Evolutionary conservation across 2,329 filamentous ascomycete genomes (phyloP), one percentile per base, ranked within the genome.

Genomic region (Stachybotrys chlorohalonatus): DNA sequence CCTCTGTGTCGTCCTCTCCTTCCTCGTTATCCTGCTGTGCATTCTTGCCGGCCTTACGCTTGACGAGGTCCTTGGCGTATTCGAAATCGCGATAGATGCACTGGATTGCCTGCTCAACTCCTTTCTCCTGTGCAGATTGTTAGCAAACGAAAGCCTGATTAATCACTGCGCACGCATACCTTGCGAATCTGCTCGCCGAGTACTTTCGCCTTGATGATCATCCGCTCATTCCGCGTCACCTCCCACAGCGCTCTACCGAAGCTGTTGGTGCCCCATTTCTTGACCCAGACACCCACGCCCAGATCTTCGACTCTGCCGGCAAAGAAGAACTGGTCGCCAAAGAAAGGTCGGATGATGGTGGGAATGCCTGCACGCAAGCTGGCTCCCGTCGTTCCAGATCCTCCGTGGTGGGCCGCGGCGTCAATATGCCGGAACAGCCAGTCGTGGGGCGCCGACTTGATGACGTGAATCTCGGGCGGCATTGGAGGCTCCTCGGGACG

Each of bases 311-410:
- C 88, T 5, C 94, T 82, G 32, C 80, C 83, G 7, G 91, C 94
- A 63, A 95, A 97, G 76, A 99, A 99, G 77, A 88, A 96, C 67
- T 99, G 94, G 64, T 99, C 94, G 6, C 94, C 94, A 66, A 99
- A 99, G 75, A 97, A 99, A 0, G 94, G 94, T 57, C 93, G 89
- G 66, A 97, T 88, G 59, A 99, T 92, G 0, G 94, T 97, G 0
- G 94, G 94, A 6, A 96, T 83, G 2, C 94, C 94, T 0, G 92
- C 92, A 53, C 94, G 82, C 51, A 99, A 76, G 68, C 90, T 95
- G 1, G 94, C 94, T 2, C 94, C 94, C 0, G 94, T 99, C 0
- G 94, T 99, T 2, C 94, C 94, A 5, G 91, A 90, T 6, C 94
- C 94, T 51, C 94, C 94, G 66, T 99, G 94, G 67, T 99, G 94